These are phyloP conservation scores for Yamadazyma scolyti DNA, from an alignment of 805 yeast species.

Conservation along the genomic window DNA sequence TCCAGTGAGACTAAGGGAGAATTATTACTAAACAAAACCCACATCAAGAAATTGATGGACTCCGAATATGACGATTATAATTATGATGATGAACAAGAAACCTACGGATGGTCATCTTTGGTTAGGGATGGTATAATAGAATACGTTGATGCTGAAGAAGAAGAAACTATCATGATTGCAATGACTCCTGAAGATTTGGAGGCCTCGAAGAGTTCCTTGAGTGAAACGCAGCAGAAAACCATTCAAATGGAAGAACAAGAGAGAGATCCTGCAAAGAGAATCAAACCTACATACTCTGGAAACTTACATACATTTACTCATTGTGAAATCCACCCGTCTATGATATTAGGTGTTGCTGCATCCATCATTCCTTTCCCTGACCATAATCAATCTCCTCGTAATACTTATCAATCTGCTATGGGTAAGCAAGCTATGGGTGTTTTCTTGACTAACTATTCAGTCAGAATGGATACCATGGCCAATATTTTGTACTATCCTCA, in stretches of 20 bases:
- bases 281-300: slow-evolving; percentile 58
- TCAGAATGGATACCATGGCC: slow-evolving; percentile 99
- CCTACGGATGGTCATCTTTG: slow-evolving; percentile 81
- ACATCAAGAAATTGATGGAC: slow-evolving; percentile 65
- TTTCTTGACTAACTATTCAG: slow-evolving; percentile 88
- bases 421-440: slow-evolving; percentile 99
- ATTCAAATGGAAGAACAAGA: slow-evolving; percentile 43
- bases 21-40: slow-evolving; percentile 79
- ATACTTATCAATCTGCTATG: slow-evolving; percentile 99
- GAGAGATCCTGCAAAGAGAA: slow-evolving; percentile 78
- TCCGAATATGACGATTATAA: slow-evolving; percentile 55
- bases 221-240: slow-evolving; percentile 41
- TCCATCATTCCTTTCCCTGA: slow-evolving; percentile 99
- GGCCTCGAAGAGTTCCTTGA: slow-evolving; percentile 45
- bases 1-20: slow-evolving; percentile 69
- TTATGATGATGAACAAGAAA: slow-evolving; percentile 45
- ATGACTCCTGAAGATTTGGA: slow-evolving; percentile 98
- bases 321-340: slow-evolving; percentile 98
- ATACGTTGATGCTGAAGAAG: slow-evolving; percentile 98
- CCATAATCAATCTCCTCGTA: slow-evolving; percentile 99
- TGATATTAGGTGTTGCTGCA: slow-evolving; percentile 98
- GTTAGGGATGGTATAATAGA: slow-evolving; percentile 87
- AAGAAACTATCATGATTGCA: slow-evolving; percentile 96
- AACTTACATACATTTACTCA: slow-evolving; percentile 85
- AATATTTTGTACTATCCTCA: slow-evolving; percentile 96